Conservation (phyloP, 176 grass and related monocot genomes). For the Thinopyrum elongatum region DNA sequence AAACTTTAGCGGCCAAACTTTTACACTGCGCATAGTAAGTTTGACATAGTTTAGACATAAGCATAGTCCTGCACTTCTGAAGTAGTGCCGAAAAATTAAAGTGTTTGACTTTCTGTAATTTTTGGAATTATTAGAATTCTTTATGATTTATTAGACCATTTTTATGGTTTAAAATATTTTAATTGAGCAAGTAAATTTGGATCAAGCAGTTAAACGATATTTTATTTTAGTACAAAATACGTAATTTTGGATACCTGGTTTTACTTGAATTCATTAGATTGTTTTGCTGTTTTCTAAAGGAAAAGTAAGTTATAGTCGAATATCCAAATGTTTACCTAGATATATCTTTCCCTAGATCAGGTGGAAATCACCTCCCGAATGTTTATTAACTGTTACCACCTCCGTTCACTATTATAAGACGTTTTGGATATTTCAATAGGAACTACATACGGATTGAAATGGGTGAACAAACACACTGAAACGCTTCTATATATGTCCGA, state of each 20-base stretch:
- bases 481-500: no score
- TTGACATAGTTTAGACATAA: neutral
- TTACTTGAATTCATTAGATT: neutral
- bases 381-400: neutral
- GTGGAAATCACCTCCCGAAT: neutral
- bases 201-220: no score
- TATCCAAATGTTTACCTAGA: neutral
- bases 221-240: neutral
- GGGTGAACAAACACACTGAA: no score
- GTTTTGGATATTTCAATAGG: no score
- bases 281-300: neutral
- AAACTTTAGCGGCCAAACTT: neutral
- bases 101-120: neutral
- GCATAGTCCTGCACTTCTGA: neutral
- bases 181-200: neutral
- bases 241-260: neutral
- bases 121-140: neutral
- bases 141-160: neutral
- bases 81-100: neutral
- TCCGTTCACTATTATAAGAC: no score
- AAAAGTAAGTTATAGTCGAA: neutral
- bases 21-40: neutral
- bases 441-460: no score
- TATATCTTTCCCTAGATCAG: neutral
- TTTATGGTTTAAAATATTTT: neutral